Conservation (phyloP, 805 yeast genomes). For the Starmerella potacharoeniae region DNA sequence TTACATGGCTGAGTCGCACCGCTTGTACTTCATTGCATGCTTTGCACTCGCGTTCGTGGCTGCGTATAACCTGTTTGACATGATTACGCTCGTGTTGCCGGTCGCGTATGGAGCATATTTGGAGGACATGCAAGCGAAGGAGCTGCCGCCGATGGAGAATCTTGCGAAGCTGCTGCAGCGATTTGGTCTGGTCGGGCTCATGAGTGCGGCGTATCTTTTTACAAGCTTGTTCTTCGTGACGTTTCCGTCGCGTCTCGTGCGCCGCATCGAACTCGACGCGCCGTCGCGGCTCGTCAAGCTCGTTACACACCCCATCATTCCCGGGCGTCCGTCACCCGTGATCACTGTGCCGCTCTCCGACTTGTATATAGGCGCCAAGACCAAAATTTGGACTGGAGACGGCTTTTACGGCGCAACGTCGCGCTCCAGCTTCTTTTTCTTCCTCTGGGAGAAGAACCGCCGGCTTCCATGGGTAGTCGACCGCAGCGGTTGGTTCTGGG, state of each 20-base stretch:
- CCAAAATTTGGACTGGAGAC: slow-evolving; percentile 74
- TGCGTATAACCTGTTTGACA: slow-evolving; percentile 48
- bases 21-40: slow-evolving; percentile 59
- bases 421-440: slow-evolving; percentile 59
- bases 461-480: slow-evolving; percentile 66
- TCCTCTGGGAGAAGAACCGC: slow-evolving; percentile 47
- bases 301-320: slow-evolving; percentile 64
- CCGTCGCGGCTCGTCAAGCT: slow-evolving; percentile 44
- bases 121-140: slow-evolving; percentile 36
- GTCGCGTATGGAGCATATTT: slow-evolving; percentile 42
- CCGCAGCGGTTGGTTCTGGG: slow-evolving; percentile 84
- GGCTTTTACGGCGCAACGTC: slow-evolving; percentile 81
- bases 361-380: slow-evolving; percentile 44
- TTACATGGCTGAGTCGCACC: slow-evolving; percentile 76
- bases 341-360: slow-evolving; percentile 50
- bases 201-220: slow-evolving; percentile 30
- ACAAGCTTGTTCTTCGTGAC: slow-evolving; percentile 38
- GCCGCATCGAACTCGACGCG: slow-evolving; percentile 70
- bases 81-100: slow-evolving; percentile 45
- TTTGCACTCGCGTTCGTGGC: slow-evolving; percentile 58
- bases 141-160: slow-evolving; percentile 34
- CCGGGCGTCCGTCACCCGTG: slow-evolving; percentile 67
- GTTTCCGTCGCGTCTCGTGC: slow-evolving; percentile 58
- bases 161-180: slow-evolving; percentile 30
- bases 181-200: slow-evolving; percentile 29